Evolutionary conservation across 345 rosid species (phyloP), one percentile per base, ranked within the genome.

Genomic region (Rhodamnia argentea): DNA sequence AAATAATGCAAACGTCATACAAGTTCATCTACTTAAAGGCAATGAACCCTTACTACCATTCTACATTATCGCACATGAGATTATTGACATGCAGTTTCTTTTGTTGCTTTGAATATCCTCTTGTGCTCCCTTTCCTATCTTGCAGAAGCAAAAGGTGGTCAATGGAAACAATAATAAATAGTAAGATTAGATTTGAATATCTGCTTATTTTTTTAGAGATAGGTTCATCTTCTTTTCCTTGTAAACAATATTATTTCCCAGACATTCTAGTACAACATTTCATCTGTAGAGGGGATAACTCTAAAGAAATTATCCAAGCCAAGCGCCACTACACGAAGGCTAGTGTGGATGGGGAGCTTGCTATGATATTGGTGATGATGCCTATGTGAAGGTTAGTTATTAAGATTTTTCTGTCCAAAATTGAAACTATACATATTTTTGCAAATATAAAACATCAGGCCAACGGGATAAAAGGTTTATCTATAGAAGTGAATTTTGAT

Each of bases 291-390:
- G 86, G 87, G 32, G 89, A 89, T 82, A 91, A 89, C 62, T 50
- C 52, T 50, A 11, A 50, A 10, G 90, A 88, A 52, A 26, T 87
- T 2, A 85, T 91, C 53, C 91, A 40, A 44, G 96, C 96, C 6
- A 87, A 87, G 22, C 24, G 89, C 83, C 97, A 96, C 70, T 94
- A 86, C 29, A 82, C 42, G 1, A 75, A 75, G 60, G 97, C 96
- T 0, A 53, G 85, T 42, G 93, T 95, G 22, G 98, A 94, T 86
- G 92, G 94, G 42, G n/a, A n/a, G 13, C 84, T 16, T 29, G 55
- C 1, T 94, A 88, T 82, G 75, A 90, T 59, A 93, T 96, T 52
- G 74, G 90, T 37, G 96, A 95, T 58, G 92, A 93, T 88, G 98
- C 96, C 10, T 86, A 92, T 84, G 98, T 96, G 23, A 58, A 94